Conservation (phyloP, 2,329 filamentous ascomycete genomes). For the Colletotrichum somersetense region DNA sequence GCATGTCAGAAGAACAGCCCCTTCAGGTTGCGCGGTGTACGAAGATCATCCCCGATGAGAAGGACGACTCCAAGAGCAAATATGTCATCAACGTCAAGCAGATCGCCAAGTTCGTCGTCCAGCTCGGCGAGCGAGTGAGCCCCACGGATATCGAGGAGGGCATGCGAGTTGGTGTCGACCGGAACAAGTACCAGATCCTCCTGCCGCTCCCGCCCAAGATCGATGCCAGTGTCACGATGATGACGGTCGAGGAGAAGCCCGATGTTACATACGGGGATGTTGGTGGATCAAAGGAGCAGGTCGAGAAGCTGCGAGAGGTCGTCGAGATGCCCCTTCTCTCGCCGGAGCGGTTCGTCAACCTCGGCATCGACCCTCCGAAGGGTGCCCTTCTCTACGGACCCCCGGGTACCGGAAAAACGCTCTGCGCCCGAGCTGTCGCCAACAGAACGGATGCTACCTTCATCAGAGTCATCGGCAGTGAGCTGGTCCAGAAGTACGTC, state of each 20-base stretch:
- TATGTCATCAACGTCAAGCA: conserved; percentile 99
- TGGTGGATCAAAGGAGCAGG: conserved; percentile 98
- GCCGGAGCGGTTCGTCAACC: conserved; percentile 95
- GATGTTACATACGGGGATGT: conserved; percentile 99
- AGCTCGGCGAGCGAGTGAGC: conserved; percentile 94
- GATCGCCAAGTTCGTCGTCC: conserved; percentile 99
- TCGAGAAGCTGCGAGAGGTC: conserved; percentile 98
- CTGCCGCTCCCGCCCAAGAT: conserved; percentile 97
- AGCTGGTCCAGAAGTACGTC: conserved; percentile 98
- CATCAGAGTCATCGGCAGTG: conserved; percentile 97
- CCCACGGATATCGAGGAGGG: conserved; percentile 99
- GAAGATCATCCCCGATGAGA: conserved; percentile 98
- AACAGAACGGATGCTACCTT: conserved; percentile 99
- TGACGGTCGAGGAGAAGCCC: conserved; percentile 99
- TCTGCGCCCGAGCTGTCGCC: conserved; percentile 95
- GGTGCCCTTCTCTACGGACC: conserved; percentile 96
- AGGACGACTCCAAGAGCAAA: conserved; percentile 97
- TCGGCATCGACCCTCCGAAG: conserved; percentile 99
- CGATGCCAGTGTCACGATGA: conserved; percentile 99
- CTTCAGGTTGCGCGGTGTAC: conserved; percentile 98
- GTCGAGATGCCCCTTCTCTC: conserved; percentile 98
- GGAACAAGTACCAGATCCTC: conserved; percentile 99
- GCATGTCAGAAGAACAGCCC: conserved; percentile 98
- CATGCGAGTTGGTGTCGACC: conserved; percentile 97
- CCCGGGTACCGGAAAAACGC: conserved; percentile 98